A percentile compares a stretch with the other conserved stretches of the same genome.
Evolutionary conservation across 169 alveolate species (phyloP).

Genomic region (Pseudocohnilembus persalinus): DNA sequence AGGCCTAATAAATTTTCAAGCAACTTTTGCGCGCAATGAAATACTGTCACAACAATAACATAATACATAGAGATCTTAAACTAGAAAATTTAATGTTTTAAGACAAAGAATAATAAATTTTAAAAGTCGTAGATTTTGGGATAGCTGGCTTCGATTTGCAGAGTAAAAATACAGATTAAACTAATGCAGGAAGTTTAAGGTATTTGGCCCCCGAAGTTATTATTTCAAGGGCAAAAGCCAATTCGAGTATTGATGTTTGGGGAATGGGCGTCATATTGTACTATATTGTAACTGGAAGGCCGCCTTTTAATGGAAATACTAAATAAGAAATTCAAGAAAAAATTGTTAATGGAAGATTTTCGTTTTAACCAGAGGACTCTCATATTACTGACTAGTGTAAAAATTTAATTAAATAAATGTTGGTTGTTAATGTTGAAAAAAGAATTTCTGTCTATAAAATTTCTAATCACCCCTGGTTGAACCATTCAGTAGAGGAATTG

Average conservation of each 20-base stretch:
- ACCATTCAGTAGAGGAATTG: slow-evolving; percentile 6
- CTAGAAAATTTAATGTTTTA: slow-evolving; percentile 29
- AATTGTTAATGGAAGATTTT: slow-evolving; percentile 42
- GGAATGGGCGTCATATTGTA: slow-evolving; percentile 72
- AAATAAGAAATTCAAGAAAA: slow-evolving; percentile 45
- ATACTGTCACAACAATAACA: slow-evolving; percentile 21
- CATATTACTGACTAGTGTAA: slow-evolving; percentile 45
- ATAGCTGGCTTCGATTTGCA: slow-evolving; percentile 45
- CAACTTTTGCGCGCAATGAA: slow-evolving; percentile 7
- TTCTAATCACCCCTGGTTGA: slow-evolving; percentile 2
- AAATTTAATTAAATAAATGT: slow-evolving; percentile 63
- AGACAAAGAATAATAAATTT: neutral
- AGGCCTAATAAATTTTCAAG: slow-evolving; percentile 23
- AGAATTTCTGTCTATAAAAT: slow-evolving; percentile 32
- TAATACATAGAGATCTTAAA: slow-evolving; percentile 30
- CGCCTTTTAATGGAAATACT: slow-evolving; percentile 63
- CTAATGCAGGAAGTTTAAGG: slow-evolving; percentile 60
- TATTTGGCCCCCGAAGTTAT: slow-evolving; percentile 74
- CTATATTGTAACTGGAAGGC: slow-evolving; percentile 55
- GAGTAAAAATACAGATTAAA: slow-evolving; percentile 47
- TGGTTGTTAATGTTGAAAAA: slow-evolving; percentile 53
- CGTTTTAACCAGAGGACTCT: slow-evolving; percentile 45
- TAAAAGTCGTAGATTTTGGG: slow-evolving; percentile 78
- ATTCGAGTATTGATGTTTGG: slow-evolving; percentile 65
- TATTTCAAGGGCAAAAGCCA: slow-evolving; percentile 39